Evolutionary conservation across 306 rosid species (phyloP).

Genomic region (Biancaea sappan): DNA sequence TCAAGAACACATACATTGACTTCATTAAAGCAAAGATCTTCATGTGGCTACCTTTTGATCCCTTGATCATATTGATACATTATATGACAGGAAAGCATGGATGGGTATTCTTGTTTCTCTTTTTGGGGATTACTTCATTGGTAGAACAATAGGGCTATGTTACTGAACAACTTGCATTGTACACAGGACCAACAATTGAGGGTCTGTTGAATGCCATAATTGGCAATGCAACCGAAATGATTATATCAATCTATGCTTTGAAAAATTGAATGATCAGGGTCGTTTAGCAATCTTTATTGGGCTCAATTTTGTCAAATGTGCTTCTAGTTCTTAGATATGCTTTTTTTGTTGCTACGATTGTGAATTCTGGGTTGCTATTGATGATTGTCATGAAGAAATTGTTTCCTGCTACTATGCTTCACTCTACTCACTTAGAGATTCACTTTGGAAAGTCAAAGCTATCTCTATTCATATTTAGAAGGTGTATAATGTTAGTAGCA

Average conservation of each 20-base stretch:
- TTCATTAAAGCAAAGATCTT: constrained; percentile 81
- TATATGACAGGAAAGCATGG: constrained; percentile 67
- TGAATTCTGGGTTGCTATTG: constrained; percentile 84
- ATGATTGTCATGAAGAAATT: constrained; percentile 93
- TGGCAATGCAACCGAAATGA: constrained; percentile 92
- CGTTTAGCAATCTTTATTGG: constrained; percentile 87
- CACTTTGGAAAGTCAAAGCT: constrained; percentile 80
- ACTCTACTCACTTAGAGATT: constrained; percentile 80
- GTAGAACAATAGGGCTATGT: constrained; percentile 90
- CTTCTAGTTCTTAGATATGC: constrained; percentile 93
- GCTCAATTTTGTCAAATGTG: constrained; percentile 92
- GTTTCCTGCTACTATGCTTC: constrained; percentile 93
- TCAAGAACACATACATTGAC: constrained; percentile 55
- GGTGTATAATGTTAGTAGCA: constrained; percentile 83
- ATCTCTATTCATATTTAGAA: constrained; percentile 85
- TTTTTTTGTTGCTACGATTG: constrained; percentile 77
- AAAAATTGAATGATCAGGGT: constrained; percentile 89
- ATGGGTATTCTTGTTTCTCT: constrained; percentile 81
- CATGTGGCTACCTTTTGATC: constrained; percentile 79
- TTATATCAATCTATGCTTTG: constrained; percentile 82
- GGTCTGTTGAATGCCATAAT: constrained; percentile 91
- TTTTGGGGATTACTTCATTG: constrained; percentile 78
- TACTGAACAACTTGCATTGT: constrained; percentile 94
- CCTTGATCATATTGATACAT: constrained; percentile 71
- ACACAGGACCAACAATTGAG: constrained; percentile 94